Conservation (phyloP, 129 eudicot species). For the Helianthus tuberosus region DNA sequence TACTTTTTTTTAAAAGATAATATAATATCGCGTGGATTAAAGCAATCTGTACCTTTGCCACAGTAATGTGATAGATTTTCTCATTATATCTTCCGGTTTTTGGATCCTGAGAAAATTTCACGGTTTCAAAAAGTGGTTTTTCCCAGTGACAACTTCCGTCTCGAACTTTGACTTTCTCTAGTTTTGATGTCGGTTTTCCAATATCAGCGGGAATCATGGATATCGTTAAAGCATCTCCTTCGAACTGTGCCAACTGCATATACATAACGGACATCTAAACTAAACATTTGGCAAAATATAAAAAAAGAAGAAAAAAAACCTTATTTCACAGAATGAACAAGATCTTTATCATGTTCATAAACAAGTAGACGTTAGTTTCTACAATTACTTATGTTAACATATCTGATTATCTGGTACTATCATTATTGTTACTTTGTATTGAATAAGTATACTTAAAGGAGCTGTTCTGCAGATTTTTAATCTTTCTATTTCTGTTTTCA, state of each 20-base stretch:
- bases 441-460: neutral
- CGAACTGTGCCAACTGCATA: constrained; percentile 56
- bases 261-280: neutral
- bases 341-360: neutral
- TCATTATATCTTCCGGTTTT: constrained; percentile 79
- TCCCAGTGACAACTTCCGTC: constrained; percentile 91
- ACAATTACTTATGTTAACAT: neutral
- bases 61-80: constrained; percentile 64
- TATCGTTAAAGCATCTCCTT: constrained; percentile 69
- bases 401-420: neutral
- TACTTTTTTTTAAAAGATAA: constrained; percentile 19
- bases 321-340: constrained; percentile 1
- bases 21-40: constrained; percentile 12
- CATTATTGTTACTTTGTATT: neutral
- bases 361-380: neutral
- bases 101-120: constrained; percentile 66
- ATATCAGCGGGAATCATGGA: constrained; percentile 78
- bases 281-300: constrained; percentile 16
- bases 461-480: neutral
- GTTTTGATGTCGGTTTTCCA: constrained; percentile 78
- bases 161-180: constrained; percentile 68
- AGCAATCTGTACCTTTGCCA: constrained; percentile 59
- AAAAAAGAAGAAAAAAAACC: neutral
- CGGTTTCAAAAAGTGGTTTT: constrained; percentile 71
- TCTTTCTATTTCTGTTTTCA: neutral